Conservation (phyloP, 805 yeast genomes). For the Lipomyces chichibuensis region DNA sequence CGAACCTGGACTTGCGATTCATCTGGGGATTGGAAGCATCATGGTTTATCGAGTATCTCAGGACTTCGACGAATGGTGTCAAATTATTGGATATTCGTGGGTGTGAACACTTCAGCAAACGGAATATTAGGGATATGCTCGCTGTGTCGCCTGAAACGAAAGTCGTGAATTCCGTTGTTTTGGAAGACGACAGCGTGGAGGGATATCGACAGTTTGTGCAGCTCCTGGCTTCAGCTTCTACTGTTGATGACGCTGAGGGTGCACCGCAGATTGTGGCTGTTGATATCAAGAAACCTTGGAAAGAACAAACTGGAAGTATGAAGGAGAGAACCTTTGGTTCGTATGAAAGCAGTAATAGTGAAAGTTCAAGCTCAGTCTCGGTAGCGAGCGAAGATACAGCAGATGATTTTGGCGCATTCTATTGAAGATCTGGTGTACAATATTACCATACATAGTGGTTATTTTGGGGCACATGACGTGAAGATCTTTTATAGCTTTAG, state of each 20-base stretch:
- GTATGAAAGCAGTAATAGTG: not conserved
- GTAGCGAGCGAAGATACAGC: not conserved
- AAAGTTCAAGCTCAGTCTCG: not conserved
- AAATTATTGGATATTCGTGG: slow-evolving; percentile 15
- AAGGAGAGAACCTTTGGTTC: not conserved
- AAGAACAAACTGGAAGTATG: not conserved
- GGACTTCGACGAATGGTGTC: not conserved
- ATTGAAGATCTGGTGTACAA: not conserved
- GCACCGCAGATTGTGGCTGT: not conserved
- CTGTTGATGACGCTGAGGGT: not conserved
- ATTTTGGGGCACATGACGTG: not conserved
- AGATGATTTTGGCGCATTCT: not conserved
- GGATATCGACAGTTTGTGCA: slow-evolving; percentile 15
- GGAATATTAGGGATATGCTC: slow-evolving; percentile 5
- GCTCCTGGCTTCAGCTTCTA: not conserved
- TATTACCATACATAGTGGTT: not conserved
- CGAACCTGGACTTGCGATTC: slow-evolving; percentile 11
- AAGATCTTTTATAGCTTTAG: not conserved
- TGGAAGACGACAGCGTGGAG: slow-evolving; percentile 14
- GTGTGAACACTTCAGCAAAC: slow-evolving; percentile 17
- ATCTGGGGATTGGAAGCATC: slow-evolving; percentile 15
- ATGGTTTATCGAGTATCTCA: slow-evolving; percentile 9
- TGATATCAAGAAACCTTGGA: not conserved
- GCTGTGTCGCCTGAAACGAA: slow-evolving; percentile 4
- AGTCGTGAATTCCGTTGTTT: slow-evolving; percentile 7